These are phyloP conservation scores for Lepidium africanum DNA, from an alignment of 345 rosid genomes.

Conservation along the genomic window DNA sequence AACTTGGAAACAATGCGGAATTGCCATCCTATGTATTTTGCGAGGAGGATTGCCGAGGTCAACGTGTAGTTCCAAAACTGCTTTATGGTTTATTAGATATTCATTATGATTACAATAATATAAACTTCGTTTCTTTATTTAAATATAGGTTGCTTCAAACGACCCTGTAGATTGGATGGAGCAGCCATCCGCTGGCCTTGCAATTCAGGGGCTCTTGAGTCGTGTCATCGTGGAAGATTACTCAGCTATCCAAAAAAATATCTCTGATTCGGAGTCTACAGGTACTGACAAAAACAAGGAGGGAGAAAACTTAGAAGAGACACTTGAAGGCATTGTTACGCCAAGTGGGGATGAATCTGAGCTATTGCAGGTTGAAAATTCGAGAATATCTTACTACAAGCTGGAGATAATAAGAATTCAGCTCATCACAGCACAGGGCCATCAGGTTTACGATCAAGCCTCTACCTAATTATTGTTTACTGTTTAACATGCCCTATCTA, in stretches of 20 bases:
- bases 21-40: slow-evolving; percentile 92
- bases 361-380: slow-evolving; percentile 32
- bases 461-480: not conserved
- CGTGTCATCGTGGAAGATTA: slow-evolving; percentile 64
- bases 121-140: not conserved
- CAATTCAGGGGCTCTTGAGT: slow-evolving; percentile 72
- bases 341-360: slow-evolving; percentile 35
- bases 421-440: slow-evolving; percentile 67
- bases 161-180: slow-evolving; percentile 77
- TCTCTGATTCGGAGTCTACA: slow-evolving; percentile 30
- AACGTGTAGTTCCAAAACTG: not conserved
- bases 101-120: not conserved
- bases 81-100: not conserved
- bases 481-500: not conserved
- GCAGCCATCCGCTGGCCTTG: slow-evolving; percentile 74
- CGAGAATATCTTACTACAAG: slow-evolving; percentile 58
- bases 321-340: slow-evolving; percentile 33
- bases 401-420: slow-evolving; percentile 73
- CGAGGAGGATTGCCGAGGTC: slow-evolving; percentile 60
- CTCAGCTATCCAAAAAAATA: slow-evolving; percentile 48
- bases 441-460: slow-evolving; percentile 42
- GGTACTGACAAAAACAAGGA: slow-evolving; percentile 24
- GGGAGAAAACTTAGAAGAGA: slow-evolving; percentile 30
- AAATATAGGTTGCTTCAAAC: slow-evolving; percentile 56
- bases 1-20: slow-evolving; percentile 77